phyloP scores from a whole-genome alignment of 83 land plant species.

The Picea abies region DNA sequence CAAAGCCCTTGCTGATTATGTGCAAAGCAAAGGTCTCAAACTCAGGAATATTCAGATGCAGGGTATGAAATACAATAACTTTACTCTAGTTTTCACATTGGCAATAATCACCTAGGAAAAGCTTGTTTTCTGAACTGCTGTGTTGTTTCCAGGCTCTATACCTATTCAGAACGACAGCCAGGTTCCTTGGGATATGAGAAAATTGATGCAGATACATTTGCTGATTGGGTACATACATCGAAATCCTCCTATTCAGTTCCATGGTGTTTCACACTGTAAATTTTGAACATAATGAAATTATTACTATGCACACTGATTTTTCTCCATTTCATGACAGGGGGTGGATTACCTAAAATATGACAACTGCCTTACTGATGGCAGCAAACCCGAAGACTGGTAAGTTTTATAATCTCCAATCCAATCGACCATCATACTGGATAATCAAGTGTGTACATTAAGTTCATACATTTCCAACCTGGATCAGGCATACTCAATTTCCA shows the following conservation, averaged over 20 bases:
- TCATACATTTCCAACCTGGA: too few relatives aligned
- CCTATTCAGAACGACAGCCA: constrained; percentile 6
- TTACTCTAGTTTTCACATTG: background rate
- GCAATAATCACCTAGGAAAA: background rate
- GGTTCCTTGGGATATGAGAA: too few relatives aligned
- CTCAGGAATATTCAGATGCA: constrained; percentile 17
- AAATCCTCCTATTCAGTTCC: too few relatives aligned
- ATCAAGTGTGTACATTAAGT: too few relatives aligned
- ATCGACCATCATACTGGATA: background rate
- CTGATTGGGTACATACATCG: too few relatives aligned
- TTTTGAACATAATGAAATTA: too few relatives aligned
- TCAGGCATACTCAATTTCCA: too few relatives aligned
- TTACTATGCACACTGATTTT: background rate
- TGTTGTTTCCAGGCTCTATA: background rate
- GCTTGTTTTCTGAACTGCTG: background rate
- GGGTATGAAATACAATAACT: background rate
- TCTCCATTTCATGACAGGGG: constrained; percentile 28
- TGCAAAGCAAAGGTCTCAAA: constrained; percentile 18
- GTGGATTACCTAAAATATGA: too few relatives aligned
- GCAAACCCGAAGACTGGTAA: constrained; percentile 40
- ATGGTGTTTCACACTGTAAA: too few relatives aligned
- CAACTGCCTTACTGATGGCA: too few relatives aligned
- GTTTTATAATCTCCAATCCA: background rate
- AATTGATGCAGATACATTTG: too few relatives aligned
- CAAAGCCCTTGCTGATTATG: constrained; percentile 13